These are phyloP conservation scores for Solanum aculeatissimum DNA, from an alignment of 305 asterid genomes.

Conservation along the genomic window DNA sequence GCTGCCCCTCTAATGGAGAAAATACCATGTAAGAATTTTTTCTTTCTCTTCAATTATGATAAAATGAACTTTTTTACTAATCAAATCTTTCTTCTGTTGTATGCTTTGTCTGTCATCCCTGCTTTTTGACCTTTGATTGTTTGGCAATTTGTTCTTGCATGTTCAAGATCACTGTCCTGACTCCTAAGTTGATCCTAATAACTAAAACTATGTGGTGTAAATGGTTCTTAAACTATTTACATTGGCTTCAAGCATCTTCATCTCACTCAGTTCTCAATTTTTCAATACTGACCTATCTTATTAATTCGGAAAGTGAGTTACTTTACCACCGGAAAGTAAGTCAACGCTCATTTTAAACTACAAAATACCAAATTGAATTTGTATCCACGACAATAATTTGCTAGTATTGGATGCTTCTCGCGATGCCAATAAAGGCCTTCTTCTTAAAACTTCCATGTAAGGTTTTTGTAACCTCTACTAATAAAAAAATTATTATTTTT, in stretches of 20 bases:
- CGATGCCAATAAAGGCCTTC: neutral
- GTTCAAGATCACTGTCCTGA: neutral
- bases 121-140: neutral
- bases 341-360: neutral
- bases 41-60: neutral
- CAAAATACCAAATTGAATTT: neutral
- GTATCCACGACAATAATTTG: neutral
- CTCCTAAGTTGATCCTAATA: neutral
- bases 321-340: neutral
- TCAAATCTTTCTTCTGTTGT: neutral
- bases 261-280: neutral
- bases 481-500: neutral
- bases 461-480: neutral
- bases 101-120: neutral
- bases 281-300: neutral
- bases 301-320: neutral
- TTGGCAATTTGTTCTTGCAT: neutral
- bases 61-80: neutral
- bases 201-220: neutral
- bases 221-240: neutral
- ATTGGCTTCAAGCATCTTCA: neutral
- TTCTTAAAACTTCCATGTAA: neutral
- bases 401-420: neutral
- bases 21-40: slow-evolving; percentile 54
- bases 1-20: slow-evolving; percentile 96